Evolutionary conservation across 768 basidiomycete genomes (phyloP), one percentile per base, ranked within the genome.

Genomic region (Trametes elegans): DNA sequence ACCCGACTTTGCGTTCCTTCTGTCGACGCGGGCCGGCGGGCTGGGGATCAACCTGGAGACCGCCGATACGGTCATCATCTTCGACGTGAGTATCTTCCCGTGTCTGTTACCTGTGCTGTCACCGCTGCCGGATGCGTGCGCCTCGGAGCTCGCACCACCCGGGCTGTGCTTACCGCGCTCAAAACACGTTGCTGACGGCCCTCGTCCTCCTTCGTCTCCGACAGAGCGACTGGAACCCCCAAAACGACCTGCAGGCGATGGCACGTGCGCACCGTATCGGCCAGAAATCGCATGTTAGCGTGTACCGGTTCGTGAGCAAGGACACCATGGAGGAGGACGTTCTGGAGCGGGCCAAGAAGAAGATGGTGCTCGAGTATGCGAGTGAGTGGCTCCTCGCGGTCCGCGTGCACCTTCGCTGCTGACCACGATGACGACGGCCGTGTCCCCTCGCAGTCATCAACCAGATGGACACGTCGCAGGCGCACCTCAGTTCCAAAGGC

Each of bases 271-370:
- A 99, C 75, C 90, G 97, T 56, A 98, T 99, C 66, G 97, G 97
- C 3, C 97, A 98, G 71, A 98, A 98, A 75, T 90, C 88, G 32
- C 97, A 99, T 73, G 97, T 99, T 64, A 98, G 87, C 67, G 97
- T 99, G 43, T 98, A 98, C 71, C 88, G 96, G 24, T 94, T 98
- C 69, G 93, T 99, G 66, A 95, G 93, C 67, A 98, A 98, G 74
- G 97, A 98, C 66, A 98, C 96, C 18, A 97, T 98, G 85, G 97
- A 98, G 73, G 97, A 98, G 74, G 97, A 98, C 66, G 90, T 98
- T 18, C 81, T 99, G 41, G 96, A 99, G 74, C 82, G 96, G 47
- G 97, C 97, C 10, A 95, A 95, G 81, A 92, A 93, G 78, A 98
- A 99, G 78, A 98, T 98, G 97, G 93, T 98, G 39, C 77, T 99